These are phyloP conservation scores for Trichoderma gamsii DNA, from an alignment of 495 filamentous ascomycete genomes.

Conservation along the genomic window DNA sequence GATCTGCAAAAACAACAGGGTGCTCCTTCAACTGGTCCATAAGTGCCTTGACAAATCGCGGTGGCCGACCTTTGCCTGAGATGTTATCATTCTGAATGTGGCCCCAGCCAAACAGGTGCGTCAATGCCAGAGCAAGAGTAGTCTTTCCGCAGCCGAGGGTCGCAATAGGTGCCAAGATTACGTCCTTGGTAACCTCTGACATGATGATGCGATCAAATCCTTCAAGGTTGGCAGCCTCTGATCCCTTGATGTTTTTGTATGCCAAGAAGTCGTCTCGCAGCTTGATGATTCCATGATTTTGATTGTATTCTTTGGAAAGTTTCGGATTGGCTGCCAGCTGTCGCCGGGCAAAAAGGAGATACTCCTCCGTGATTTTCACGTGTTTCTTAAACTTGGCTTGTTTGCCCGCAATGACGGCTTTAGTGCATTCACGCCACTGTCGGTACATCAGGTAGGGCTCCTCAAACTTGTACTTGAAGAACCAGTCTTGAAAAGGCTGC, in stretches of 20 bases:
- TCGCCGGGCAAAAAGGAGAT: constrained; percentile 71
- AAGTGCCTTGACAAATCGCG: constrained; percentile 63
- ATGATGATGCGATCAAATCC: background rate
- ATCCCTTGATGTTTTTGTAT: constrained; percentile 73
- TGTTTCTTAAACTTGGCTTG: constrained; percentile 78
- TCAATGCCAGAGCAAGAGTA: constrained; percentile 76
- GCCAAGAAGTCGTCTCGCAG: constrained; percentile 81
- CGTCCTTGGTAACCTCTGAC: constrained; percentile 50
- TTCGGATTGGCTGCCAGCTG: constrained; percentile 60
- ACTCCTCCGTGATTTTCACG: constrained; percentile 81
- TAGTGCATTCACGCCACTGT: constrained; percentile 97
- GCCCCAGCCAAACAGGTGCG: constrained; percentile 83
- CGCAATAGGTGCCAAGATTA: constrained; percentile 80
- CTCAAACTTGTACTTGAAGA: constrained; percentile 99
- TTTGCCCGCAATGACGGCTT: constrained; percentile 72
- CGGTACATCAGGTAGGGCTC: constrained; percentile 98
- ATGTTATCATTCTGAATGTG: constrained; percentile 98
- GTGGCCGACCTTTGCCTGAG: constrained; percentile 64
- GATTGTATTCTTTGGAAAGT: constrained; percentile 59
- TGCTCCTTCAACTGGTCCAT: constrained; percentile 50
- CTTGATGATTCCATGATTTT: constrained; percentile 94
- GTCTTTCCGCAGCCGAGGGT: constrained; percentile 97
- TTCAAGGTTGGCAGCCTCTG: constrained; percentile 48
- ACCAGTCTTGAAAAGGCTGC: constrained; percentile 72
- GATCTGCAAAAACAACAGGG: constrained; percentile 80